phyloP scores from a whole-genome alignment of 345 rosid species.

The Murraya paniculata region DNA sequence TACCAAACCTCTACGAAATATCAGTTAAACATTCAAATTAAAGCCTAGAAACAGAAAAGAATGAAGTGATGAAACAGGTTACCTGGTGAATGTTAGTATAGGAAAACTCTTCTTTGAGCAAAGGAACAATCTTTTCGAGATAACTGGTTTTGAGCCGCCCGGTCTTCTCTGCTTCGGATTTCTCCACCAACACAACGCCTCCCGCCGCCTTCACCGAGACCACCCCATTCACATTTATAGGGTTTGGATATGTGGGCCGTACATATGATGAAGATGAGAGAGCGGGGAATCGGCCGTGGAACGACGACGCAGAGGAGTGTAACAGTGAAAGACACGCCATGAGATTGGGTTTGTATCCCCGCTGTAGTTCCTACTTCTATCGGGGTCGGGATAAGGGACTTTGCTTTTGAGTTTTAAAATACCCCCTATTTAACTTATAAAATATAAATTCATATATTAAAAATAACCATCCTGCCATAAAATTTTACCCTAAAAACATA shows the following conservation, averaged over 20 bases:
- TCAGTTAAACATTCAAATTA: neutral
- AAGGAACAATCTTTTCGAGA: constrained; percentile 78
- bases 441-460: too few species aligned
- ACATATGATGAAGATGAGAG: constrained; percentile 33
- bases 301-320: constrained; percentile 55
- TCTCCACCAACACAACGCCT: constrained; percentile 69
- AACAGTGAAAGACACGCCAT: constrained; percentile 58
- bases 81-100: constrained; percentile 85
- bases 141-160: constrained; percentile 64
- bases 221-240: constrained; percentile 28
- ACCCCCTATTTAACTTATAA: too few species aligned
- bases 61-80: neutral
- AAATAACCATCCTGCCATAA: too few species aligned
- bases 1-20: too few species aligned
- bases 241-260: constrained; percentile 23
- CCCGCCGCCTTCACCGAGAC: constrained; percentile 55
- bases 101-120: constrained; percentile 77
- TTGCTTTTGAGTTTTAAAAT: neutral
- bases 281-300: constrained; percentile 46
- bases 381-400: neutral
- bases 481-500: too few species aligned
- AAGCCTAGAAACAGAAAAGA: neutral
- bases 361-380: neutral
- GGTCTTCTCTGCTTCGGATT: constrained; percentile 67
- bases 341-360: neutral